A percentile compares a stretch with the other conserved stretches of the same genome.
These are phyloP conservation scores for Fusarium fracticaudum DNA, from an alignment of 2,329 filamentous ascomycete genomes.

Conservation along the genomic window DNA sequence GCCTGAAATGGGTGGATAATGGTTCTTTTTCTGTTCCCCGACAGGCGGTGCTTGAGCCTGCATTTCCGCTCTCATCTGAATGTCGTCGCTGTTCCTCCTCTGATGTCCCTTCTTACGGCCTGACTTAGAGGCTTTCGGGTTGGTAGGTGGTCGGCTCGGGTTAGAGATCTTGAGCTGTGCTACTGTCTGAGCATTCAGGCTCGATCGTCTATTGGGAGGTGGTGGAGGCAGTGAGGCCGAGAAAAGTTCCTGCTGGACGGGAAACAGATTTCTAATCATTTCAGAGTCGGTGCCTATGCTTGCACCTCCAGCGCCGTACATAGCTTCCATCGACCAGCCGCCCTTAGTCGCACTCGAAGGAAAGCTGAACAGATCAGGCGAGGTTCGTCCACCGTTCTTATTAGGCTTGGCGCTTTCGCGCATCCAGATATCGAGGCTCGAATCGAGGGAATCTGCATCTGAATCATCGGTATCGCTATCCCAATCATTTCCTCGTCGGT, in stretches of 20 bases:
- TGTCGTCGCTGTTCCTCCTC: conserved; percentile 47
- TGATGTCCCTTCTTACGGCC: conserved; percentile 29
- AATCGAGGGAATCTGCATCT: conserved; percentile 55
- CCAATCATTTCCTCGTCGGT: conserved; percentile 54
- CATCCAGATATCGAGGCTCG: conserved; percentile 68
- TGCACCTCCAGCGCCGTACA: conserved; percentile 53
- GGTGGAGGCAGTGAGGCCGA: conserved; percentile 54
- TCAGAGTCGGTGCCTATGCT: conserved; percentile 47
- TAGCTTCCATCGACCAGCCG: conserved; percentile 59
- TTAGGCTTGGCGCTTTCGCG: conserved; percentile 60
- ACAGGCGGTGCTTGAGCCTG: conserved; percentile 36
- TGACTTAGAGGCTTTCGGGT: conserved; percentile 27
- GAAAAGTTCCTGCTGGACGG: conserved; percentile 53
- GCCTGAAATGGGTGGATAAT: conserved; percentile 62
- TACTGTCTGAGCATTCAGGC: conserved; percentile 59
- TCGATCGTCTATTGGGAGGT: conserved; percentile 63
- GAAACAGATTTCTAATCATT: conserved; percentile 58
- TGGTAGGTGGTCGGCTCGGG: conserved; percentile 33
- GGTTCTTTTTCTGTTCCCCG: conserved; percentile 50
- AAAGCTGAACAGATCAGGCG: conserved; percentile 66
- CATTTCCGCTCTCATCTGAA: conserved; percentile 39
- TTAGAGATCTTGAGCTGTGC: conserved; percentile 27
- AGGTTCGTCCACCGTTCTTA: conserved; percentile 45
- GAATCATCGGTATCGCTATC: conserved; percentile 56
- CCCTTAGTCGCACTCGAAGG: conserved; percentile 50